Base-by-base conservation (phyloP, 2,329 filamentous ascomycete species). In the Nothomitra cinnamomea region DNA sequence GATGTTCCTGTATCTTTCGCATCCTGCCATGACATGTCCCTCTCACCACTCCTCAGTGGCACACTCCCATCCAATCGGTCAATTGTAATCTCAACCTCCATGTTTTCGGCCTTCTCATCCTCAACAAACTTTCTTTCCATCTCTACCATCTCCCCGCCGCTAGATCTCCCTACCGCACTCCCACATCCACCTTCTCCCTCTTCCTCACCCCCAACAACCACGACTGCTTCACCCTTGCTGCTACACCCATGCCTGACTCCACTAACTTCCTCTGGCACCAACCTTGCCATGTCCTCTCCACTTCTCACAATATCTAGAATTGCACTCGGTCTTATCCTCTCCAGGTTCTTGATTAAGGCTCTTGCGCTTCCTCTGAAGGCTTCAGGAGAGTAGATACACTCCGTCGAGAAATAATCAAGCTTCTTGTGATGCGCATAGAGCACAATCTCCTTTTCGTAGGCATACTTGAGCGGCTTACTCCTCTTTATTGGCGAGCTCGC, bases 391-490 rank as follows among this genome's bases (percentile, higher is more conserved):
- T 98, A 98, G 56, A 98, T 88, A 72, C 92, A 98, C 69, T 98
- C 92, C 0, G 92, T 98, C 62, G 83, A 95, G 69, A 98, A 98
- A 69, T 98, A 98, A 65, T 96, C 89, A 58, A 98, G 74, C 66
- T 89, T 89, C 69, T 92, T 94, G 72, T 98, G 88, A 64, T 96
- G 87, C 3, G 92, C 92, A 65, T 98, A 98, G 4, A 98, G 75
- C 17, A 98, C 92, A 60, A 98, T 98, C 65, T 98, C 92, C 70
- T 98, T 98, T 66, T 98, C 92, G 64, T 96, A 98, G 1, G 90
- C 89, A 66, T 96, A 98, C 67, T 98, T 96, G 47, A 98, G 75
- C 13, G 92, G 92, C 69, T 98, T 98, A 69, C 87, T 94, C 58
- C 92, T 79, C 71, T 94, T 94, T 59, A 95, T 90, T 56, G 94